Base-by-base conservation (phyloP, 176 grass and related monocot species). In the Aechmea fasciata region DNA sequence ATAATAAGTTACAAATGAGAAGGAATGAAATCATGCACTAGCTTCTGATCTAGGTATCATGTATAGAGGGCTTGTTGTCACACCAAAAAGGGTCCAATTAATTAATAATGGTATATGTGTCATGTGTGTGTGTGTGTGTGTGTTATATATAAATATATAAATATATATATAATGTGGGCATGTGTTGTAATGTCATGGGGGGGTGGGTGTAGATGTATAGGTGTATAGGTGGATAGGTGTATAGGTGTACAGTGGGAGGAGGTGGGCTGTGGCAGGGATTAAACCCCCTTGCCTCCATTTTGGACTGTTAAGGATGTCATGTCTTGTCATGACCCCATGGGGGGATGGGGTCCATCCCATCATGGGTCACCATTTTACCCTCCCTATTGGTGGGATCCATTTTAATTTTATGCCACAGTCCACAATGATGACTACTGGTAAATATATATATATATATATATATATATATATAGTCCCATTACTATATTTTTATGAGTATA, bases 291-390 rank as follows among this genome's bases (percentile, higher is more conserved):
- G 55, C 55, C 55, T 7, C 55, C 55, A 61, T n/a, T 61, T 22
- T 61, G 55, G 55, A 61, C 55, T 61, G 55, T 61, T 61, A 61
- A 61, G 55, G 55, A 61, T 61, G 55, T 61, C 55, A 61, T 61
- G 55, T 61, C 55, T 61, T 61, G 55, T 61, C 55, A 61, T 61
- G 55, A 2, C 55, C 15, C 9, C 15, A 61, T 18, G 33, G 33
- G 33, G 33, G 33, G 33, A 61, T 61, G 55, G 55, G 55, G 55
- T 22, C 55, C 55, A 61, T 22, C n/a, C 14, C 55, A 61, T 22
- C 55, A 22, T 61, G 55, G 55, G 55, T 61, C 55, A 61, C 55
- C 15, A 9, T 18, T 18, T 7, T 59, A 19, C 2, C 14, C 33
- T 10, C 2, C 14, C 33, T 19, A 10, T 59, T 59, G n/a, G 4